These are phyloP conservation scores for Fusarium xyrophilum DNA, from an alignment of 2,329 filamentous ascomycete genomes.

Conservation along the genomic window DNA sequence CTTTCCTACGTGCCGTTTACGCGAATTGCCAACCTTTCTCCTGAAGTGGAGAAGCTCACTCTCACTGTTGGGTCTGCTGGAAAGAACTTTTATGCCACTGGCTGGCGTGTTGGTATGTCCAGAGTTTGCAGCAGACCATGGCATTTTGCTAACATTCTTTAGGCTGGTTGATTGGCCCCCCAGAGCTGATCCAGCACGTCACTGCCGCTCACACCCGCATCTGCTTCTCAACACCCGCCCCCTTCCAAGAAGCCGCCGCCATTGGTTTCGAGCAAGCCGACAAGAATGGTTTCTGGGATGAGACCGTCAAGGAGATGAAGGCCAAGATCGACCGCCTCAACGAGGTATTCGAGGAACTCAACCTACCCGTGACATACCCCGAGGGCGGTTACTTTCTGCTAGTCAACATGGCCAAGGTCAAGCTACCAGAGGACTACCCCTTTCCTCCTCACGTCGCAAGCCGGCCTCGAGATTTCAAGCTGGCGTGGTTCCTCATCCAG, in stretches of 20 bases:
- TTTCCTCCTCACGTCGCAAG: constrained; percentile 89
- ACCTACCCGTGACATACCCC: constrained; percentile 84
- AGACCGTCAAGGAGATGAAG: constrained; percentile 86
- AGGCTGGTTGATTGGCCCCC: constrained; percentile 90
- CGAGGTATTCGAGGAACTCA: constrained; percentile 76
- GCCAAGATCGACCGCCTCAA: constrained; percentile 88
- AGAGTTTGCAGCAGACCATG: not conserved
- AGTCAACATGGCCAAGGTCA: constrained; percentile 89
- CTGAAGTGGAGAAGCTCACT: constrained; percentile 86
- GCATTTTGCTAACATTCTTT: not conserved
- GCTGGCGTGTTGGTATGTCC: constrained; percentile 79
- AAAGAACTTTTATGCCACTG: constrained; percentile 98
- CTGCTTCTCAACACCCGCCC: constrained; percentile 92
- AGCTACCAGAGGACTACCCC: constrained; percentile 80
- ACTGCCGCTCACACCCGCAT: constrained; percentile 93
- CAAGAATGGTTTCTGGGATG: constrained; percentile 83
- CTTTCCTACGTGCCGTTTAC: constrained; percentile 97
- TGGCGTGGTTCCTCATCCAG: constrained; percentile 96
- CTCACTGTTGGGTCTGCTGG: constrained; percentile 94
- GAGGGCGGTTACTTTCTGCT: constrained; percentile 98
- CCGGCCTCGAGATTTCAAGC: constrained; percentile 90
- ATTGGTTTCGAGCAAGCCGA: constrained; percentile 95
- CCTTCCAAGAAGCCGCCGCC: constrained; percentile 91
- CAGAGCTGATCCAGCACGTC: constrained; percentile 89
- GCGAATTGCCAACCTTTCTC: constrained; percentile 86